phyloP scores from a whole-genome alignment of 2,329 filamentous ascomycete genomes.

The Venturia pyrina region DNA sequence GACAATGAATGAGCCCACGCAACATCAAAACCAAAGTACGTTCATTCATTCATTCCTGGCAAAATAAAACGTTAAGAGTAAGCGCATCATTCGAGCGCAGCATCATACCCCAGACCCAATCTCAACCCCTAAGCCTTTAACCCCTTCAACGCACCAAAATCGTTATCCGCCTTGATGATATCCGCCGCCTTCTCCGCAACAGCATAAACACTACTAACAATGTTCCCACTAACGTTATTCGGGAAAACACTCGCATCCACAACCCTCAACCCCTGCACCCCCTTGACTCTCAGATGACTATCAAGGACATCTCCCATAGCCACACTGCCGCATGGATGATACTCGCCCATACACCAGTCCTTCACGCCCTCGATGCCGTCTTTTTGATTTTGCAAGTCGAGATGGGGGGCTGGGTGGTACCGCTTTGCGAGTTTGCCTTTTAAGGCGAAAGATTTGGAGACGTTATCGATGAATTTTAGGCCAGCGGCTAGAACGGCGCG shows the following conservation, averaged over 20 bases:
- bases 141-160: background rate
- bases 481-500: slow-evolving; percentile 21
- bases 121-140: background rate
- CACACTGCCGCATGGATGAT: slow-evolving; percentile 22
- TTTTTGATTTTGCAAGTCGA: slow-evolving; percentile 18
- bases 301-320: slow-evolving; percentile 21
- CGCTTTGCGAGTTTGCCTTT: slow-evolving; percentile 29
- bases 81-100: too few relatives aligned
- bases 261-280: slow-evolving; percentile 25
- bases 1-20: too few relatives aligned
- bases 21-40: too few relatives aligned
- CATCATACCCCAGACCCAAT: too few relatives aligned
- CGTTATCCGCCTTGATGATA: background rate
- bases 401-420: slow-evolving; percentile 21
- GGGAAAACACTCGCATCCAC: slow-evolving; percentile 27
- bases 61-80: too few relatives aligned
- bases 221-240: background rate
- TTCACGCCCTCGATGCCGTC: slow-evolving; percentile 15
- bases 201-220: background rate
- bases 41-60: too few relatives aligned
- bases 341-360: slow-evolving; percentile 5
- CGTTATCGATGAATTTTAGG: slow-evolving; percentile 30
- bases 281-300: slow-evolving; percentile 21
- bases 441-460: slow-evolving; percentile 33
- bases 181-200: slow-evolving; percentile 4